Evolutionary conservation across 371 early-diverging fungal genomes (phyloP), one percentile per base, ranked within the genome.

Genomic region (Conidiobolus incongruus): DNA sequence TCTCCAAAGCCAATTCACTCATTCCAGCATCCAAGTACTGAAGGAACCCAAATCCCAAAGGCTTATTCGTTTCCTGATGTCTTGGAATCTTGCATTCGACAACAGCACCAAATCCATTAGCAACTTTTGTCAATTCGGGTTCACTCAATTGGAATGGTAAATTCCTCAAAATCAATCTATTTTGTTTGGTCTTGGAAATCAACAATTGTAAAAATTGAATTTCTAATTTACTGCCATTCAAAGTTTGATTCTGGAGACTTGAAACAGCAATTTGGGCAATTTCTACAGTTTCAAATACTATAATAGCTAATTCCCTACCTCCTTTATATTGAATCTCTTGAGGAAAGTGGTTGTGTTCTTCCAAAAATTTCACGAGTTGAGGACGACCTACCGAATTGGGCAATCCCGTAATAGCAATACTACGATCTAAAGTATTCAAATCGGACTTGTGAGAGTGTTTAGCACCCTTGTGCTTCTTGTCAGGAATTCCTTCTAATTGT

Each of bases 151-250:
- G 77, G 75, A 84, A 91, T 4, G 89, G 68, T 53, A 91, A 63
- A 52, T 92, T 92, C 37, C 91, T 83, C 21, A 92, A 68, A 50
- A 92, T 90, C 37, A 92, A 61, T 28, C 88, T 75, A 29, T 76
- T 72, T 19, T 58, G 58, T 50, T 67, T 64, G 47, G 62, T 41
- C 19, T 53, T 15, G 5, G 19, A 48, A 19, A 22, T 33, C 32
- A 33, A 17, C 31, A 13, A 6, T 8, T 6, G 31, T 31, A 28
- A 13, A 15, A 30, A 31, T 22, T 22, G 13, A 20, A n/a, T 5
- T 24, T 55, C 47, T n/a, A 50, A 48, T 21, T 48, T 46, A 7
- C 47, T 41, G 4, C 21, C 21, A 30, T 41, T 29, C 2, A 20
- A 24, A 12, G 12, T 24, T 15, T 41, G 12, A 15, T 41, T 41